phyloP scores from a whole-genome alignment of 208 protist genomes.

The Leishmania aethiopica region DNA sequence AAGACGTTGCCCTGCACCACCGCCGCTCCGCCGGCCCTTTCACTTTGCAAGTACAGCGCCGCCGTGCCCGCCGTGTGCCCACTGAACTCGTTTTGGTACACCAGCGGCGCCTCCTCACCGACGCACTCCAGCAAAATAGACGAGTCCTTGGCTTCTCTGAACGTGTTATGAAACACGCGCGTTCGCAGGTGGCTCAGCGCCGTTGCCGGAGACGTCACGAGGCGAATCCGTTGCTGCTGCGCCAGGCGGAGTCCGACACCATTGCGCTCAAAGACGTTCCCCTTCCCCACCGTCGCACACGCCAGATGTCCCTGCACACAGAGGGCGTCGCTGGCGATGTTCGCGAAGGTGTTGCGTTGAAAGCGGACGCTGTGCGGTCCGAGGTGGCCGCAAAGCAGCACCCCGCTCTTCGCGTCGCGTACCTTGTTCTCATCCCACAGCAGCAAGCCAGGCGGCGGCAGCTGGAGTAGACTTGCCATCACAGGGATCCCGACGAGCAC shows the following conservation, averaged over 20 bases:
- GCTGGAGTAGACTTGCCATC: slow-evolving; percentile 57
- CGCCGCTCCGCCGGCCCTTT: slow-evolving; percentile 13
- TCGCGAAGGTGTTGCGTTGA: slow-evolving; percentile 58
- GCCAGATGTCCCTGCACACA: slow-evolving; percentile 73
- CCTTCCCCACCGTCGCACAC: slow-evolving; percentile 58
- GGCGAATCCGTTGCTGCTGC: slow-evolving; percentile 30
- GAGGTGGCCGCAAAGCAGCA: slow-evolving; percentile 63
- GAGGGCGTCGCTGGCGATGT: slow-evolving; percentile 54
- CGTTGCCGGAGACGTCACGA: slow-evolving; percentile 9
- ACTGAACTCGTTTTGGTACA: slow-evolving; percentile 70
- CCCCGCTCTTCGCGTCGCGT: slow-evolving; percentile 40
- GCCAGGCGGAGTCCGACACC: slow-evolving; percentile 32
- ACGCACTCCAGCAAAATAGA: slow-evolving; percentile 45
- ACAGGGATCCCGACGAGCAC: slow-evolving; percentile 59
- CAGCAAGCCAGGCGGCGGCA: slow-evolving; percentile 58
- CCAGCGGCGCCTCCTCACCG: slow-evolving; percentile 31
- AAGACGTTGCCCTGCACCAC: slow-evolving; percentile 65
- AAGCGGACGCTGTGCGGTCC: slow-evolving; percentile 49
- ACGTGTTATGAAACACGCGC: slow-evolving; percentile 70
- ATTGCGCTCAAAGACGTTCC: slow-evolving; percentile 76
- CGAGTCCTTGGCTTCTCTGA: slow-evolving; percentile 36
- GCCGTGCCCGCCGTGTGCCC: slow-evolving; percentile 38
- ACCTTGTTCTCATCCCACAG: slow-evolving; percentile 75
- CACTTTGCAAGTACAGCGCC: slow-evolving; percentile 50
- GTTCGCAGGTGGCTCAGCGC: slow-evolving; percentile 21